Conservation (phyloP, 768 basidiomycete species). For the Tylopilus sp. region DNA sequence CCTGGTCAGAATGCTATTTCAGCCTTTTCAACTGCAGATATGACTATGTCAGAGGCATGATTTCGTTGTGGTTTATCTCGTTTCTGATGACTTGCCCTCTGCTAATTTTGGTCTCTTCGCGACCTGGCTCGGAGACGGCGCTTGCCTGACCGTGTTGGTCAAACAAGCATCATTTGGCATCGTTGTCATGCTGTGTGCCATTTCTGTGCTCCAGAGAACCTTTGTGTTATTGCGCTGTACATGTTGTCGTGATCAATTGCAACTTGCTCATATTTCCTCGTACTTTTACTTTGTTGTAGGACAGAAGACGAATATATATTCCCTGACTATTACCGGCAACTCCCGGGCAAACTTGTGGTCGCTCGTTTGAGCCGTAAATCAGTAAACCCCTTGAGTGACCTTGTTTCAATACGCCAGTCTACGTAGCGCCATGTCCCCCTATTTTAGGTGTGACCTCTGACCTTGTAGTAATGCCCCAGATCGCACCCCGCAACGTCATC, state of each 20-base stretch:
- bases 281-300: slow-evolving; percentile 14
- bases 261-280: slow-evolving; percentile 26
- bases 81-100: slow-evolving; percentile 8
- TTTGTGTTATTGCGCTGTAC: slow-evolving; percentile 27
- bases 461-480: not conserved
- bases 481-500: not conserved
- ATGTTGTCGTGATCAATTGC: slow-evolving; percentile 26
- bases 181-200: slow-evolving; percentile 22
- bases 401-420: not conserved
- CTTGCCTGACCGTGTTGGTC: slow-evolving; percentile 13
- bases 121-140: slow-evolving; percentile 5
- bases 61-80: slow-evolving; percentile 6
- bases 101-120: slow-evolving; percentile 16
- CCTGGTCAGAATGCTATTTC: slow-evolving; percentile 29
- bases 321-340: not conserved
- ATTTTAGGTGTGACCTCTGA: not conserved
- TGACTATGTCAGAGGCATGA: slow-evolving; percentile 43
- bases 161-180: slow-evolving; percentile 22
- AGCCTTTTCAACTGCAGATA: slow-evolving; percentile 33
- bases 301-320: slow-evolving; percentile 17
- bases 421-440: not conserved
- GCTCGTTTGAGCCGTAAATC: not conserved
- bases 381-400: not conserved
- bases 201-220: slow-evolving; percentile 19
- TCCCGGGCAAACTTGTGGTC: not conserved